Conservation (phyloP, 768 basidiomycete genomes). For the Hypholoma fasciculare region DNA sequence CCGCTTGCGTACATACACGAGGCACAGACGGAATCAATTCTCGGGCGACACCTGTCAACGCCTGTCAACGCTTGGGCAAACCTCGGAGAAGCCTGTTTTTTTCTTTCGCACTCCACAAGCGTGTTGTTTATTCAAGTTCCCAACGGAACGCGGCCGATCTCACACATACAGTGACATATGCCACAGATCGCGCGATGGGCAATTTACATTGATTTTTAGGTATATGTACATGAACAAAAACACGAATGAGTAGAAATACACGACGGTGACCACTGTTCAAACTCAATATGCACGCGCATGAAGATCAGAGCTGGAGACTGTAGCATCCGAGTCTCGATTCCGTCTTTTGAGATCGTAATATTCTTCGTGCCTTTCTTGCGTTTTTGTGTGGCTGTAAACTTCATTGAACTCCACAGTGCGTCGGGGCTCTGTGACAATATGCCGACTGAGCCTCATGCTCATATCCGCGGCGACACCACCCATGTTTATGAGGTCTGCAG, state of each 20-base stretch:
- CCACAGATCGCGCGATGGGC: too few species aligned
- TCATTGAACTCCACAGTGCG: constrained; percentile 12
- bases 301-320: constrained; percentile 19
- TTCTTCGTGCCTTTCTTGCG: constrained; percentile 17
- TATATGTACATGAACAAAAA: background rate
- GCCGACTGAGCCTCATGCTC: constrained; percentile 30
- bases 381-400: background rate
- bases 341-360: constrained; percentile 25
- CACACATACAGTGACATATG: too few species aligned
- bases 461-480: constrained; percentile 49
- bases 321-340: constrained; percentile 20
- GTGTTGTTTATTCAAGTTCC: too few species aligned
- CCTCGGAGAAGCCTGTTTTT: too few species aligned
- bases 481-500: constrained; percentile 42
- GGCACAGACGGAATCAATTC: too few species aligned
- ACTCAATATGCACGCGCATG: constrained; percentile 7
- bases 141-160: too few species aligned
- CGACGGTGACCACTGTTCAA: constrained; percentile 2
- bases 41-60: too few species aligned
- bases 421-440: constrained; percentile 6
- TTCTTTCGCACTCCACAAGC: too few species aligned
- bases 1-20: too few species aligned
- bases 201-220: background rate
- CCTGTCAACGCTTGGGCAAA: too few species aligned
- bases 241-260: background rate